These are phyloP conservation scores for Setaria italica DNA, from an alignment of 202 grass and related monocot genomes.

Conservation along the genomic window DNA sequence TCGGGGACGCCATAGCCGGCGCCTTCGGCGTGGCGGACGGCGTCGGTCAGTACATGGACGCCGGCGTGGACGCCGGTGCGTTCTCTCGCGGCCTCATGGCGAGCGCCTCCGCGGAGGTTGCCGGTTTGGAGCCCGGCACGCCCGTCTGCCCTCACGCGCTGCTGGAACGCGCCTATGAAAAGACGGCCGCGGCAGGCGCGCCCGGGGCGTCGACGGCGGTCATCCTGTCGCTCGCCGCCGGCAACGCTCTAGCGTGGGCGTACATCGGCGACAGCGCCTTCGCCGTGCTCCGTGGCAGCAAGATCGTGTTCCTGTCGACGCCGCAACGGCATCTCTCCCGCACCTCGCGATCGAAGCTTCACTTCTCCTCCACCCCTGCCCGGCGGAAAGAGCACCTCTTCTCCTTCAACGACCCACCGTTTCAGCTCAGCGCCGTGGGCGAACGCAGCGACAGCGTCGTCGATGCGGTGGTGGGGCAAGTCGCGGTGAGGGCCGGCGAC, in stretches of 20 bases:
- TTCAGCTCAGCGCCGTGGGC: too few species aligned
- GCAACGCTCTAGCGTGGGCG: conserved; percentile 29
- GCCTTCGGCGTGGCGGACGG: conserved; percentile 47
- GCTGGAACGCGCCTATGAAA: neutral
- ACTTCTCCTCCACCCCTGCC: too few species aligned
- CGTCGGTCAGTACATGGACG: neutral
- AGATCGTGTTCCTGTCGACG: conserved; percentile 1
- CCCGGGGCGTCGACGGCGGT: conserved; percentile 12
- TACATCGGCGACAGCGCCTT: conserved; percentile 42
- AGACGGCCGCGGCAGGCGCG: neutral
- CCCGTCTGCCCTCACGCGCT: conserved; percentile 21
- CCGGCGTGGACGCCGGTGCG: conserved; percentile 35
- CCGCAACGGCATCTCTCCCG: neutral
- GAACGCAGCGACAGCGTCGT: too few species aligned
- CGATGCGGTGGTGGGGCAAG: too few species aligned
- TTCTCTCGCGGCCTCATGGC: conserved; percentile 50
- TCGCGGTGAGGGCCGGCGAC: too few species aligned
- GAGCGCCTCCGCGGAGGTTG: conserved; percentile 19
- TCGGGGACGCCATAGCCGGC: conserved; percentile 1
- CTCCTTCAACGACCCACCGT: too few species aligned
- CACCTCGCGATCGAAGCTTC: too few species aligned
- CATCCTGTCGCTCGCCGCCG: conserved; percentile 30
- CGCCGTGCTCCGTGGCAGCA: conserved; percentile 28
- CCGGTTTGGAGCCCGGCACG: neutral
- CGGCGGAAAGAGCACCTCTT: too few species aligned